Conservation (phyloP, 495 filamentous ascomycete species). For the Extremus antarcticus region DNA sequence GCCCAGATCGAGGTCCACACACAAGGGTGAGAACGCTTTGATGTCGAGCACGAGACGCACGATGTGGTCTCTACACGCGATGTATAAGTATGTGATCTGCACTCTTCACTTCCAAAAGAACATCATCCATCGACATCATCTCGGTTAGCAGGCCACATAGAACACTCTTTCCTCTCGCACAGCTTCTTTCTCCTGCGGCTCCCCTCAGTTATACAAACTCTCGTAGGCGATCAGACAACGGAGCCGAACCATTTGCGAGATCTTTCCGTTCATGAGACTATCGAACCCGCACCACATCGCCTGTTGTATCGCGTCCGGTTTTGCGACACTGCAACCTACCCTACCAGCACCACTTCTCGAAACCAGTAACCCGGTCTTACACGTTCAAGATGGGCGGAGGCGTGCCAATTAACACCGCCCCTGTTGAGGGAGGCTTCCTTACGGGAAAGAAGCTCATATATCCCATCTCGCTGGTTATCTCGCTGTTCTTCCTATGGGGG, state of each 20-base stretch:
- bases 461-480: slow-evolving; percentile 52
- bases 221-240: not conserved
- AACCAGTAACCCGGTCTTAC: not conserved
- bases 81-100: not conserved
- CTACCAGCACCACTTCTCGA: not conserved
- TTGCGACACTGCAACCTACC: no score
- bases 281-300: not conserved
- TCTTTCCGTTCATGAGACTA: not conserved
- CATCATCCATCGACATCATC: not conserved
- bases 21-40: not conserved
- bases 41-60: not conserved
- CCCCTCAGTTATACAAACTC: not conserved
- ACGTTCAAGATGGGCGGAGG: slow-evolving; percentile 16
- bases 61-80: not conserved
- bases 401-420: slow-evolving; percentile 11
- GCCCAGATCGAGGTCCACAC: not conserved
- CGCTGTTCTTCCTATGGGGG: slow-evolving; percentile 80
- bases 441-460: slow-evolving; percentile 27
- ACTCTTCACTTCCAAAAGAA: not conserved
- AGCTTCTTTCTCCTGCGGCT: not conserved
- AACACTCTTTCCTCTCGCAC: not conserved
- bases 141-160: not conserved
- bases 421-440: slow-evolving; percentile 18
- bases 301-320: no score
- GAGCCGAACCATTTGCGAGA: not conserved